Conservation (phyloP, 2,329 filamentous ascomycete genomes). For the Colletotrichum tabaci region DNA sequence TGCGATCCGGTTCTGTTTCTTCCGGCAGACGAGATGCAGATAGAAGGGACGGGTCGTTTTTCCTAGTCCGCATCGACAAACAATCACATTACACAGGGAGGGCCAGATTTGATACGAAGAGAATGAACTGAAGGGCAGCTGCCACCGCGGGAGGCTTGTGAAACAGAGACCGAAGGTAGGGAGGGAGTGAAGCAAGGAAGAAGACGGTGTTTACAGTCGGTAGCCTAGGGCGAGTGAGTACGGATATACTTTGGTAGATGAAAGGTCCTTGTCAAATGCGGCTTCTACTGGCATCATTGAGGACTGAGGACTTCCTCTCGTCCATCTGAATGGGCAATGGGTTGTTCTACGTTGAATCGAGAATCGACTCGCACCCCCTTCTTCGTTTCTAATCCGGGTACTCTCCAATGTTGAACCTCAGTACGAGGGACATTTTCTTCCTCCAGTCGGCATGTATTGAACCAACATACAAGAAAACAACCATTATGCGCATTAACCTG, state of each 20-base stretch:
- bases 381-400: too few species aligned
- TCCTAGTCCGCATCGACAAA: slow-evolving; percentile 7
- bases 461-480: slow-evolving; percentile 6
- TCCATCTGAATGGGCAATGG: too few species aligned
- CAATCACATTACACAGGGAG: slow-evolving; percentile 14
- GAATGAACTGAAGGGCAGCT: not conserved
- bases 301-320: too few species aligned
- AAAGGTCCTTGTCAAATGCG: too few species aligned
- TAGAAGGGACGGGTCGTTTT: not conserved
- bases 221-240: too few species aligned
- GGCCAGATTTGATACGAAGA: not conserved
- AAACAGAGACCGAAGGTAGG: not conserved
- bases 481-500: slow-evolving; percentile 23
- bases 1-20: not conserved
- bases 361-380: too few species aligned
- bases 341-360: too few species aligned
- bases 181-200: not conserved
- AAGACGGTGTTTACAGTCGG: not conserved
- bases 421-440: too few species aligned
- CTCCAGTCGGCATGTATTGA: not conserved
- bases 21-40: not conserved
- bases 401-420: too few species aligned
- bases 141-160: slow-evolving; percentile 3
- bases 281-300: too few species aligned
- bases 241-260: too few species aligned